These are phyloP conservation scores for Neurospora africana DNA, from an alignment of 495 filamentous ascomycete species.

Conservation along the genomic window DNA sequence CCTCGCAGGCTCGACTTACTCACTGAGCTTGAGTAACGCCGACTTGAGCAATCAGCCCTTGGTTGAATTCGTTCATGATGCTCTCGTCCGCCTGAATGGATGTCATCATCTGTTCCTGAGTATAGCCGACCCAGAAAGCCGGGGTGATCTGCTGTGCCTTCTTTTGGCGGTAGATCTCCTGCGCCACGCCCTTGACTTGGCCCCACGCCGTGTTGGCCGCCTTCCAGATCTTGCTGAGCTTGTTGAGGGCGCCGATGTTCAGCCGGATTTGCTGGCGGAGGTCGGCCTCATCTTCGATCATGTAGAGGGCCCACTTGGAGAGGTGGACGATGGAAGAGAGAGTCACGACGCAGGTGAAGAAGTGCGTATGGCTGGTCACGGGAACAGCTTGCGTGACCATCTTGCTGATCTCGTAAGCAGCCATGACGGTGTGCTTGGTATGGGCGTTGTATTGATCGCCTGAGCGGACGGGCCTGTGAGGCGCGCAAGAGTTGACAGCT, in stretches of 20 bases:
- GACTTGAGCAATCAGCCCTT: slow-evolving; percentile 9
- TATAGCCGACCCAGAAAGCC: slow-evolving; percentile 41
- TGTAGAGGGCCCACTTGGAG: slow-evolving; percentile 47
- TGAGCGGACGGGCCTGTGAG: slow-evolving; percentile 41
- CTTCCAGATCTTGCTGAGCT: slow-evolving; percentile 64
- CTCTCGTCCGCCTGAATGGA: slow-evolving; percentile 42
- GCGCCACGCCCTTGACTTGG: slow-evolving; percentile 63
- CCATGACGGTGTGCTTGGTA: slow-evolving; percentile 68
- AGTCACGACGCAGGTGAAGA: slow-evolving; percentile 79
- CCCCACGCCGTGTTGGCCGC: slow-evolving; percentile 61
- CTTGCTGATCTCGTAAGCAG: slow-evolving; percentile 64
- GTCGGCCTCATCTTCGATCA: slow-evolving; percentile 51
- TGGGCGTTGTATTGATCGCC: slow-evolving; percentile 56
- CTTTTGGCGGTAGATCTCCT: slow-evolving; percentile 50
- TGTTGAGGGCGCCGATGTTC: slow-evolving; percentile 73
- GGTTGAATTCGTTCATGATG: slow-evolving; percentile 43
- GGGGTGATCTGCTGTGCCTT: slow-evolving; percentile 42
- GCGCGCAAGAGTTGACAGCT: slow-evolving; percentile 48
- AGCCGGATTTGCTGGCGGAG: slow-evolving; percentile 70
- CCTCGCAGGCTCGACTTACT: no score
- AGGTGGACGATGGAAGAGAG: slow-evolving; percentile 55
- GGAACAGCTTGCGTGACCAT: slow-evolving; percentile 68
- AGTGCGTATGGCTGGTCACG: slow-evolving; percentile 69
- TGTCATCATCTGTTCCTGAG: slow-evolving; percentile 44
- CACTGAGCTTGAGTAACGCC: neutral